Evolutionary conservation across 192 early-diverging fungal species (phyloP), one percentile per base, ranked within the genome.

Genomic region (Backusella luteola): DNA sequence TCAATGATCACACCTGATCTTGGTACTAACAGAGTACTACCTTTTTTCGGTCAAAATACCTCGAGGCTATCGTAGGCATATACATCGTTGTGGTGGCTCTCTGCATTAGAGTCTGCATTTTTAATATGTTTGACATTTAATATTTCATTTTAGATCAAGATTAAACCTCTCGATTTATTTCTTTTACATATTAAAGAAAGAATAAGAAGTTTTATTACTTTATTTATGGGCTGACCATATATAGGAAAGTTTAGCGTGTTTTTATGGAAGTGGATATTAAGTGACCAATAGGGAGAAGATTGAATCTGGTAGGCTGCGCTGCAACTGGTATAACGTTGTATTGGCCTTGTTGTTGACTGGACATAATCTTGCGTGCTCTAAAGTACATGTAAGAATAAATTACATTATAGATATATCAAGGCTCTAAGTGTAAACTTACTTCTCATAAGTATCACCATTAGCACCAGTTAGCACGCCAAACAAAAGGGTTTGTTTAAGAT

Each of bases 281-380:
- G 56, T 89, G 88, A 4, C 86, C 85, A 42, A 89, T 85, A n/a
- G 87, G 89, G 12, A 91, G 77, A 14, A 92, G 72, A 14, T 85
- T 87, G 75, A 92, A 92, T 6, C 90, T 84, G 41, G 89, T 77
- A 5, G 82, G 76, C 52, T 85, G 79, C 0, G 85, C 69, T 7
- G 86, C 89, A 35, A 91, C 75, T 9, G 90, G 80, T 39, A 92
- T 76, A 19, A 90, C 80, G 77, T 91, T 91, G 49, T 67, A 49
- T 39, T 59, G 87, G 81, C 44, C 77, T 83, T 73, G 89, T 80
- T 75, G 86, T 77, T 23, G 80, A 70, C 26, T 66, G 39, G 79
- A 42, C 66, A 77, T 49, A 49, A 46, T 17, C 15, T 71, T 71
- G 42, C 70, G 70, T 29, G 70, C 32, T 21, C 69, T 71, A 71